Conservation (phyloP, 306 rosid genomes). For the Styphnolobium japonicum region DNA sequence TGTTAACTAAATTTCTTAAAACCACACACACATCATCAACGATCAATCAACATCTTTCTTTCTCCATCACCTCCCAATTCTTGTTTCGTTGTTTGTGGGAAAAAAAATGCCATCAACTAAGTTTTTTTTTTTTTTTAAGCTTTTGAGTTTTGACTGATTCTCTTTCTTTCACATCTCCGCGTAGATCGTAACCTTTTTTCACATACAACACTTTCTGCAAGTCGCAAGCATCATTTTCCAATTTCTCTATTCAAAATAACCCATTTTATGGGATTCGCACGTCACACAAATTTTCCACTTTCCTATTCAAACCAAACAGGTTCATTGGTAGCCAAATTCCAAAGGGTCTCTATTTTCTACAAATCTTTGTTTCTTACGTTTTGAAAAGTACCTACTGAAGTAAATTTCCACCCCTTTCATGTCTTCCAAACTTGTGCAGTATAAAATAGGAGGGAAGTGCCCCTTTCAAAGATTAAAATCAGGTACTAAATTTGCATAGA, state of each 20-base stretch:
- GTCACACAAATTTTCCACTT: background rate
- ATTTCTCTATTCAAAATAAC: slow-evolving; percentile 34
- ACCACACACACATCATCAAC: too few species aligned
- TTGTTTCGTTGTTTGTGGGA: background rate
- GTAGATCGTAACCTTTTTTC: background rate
- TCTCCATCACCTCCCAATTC: background rate
- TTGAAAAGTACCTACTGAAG: slow-evolving; percentile 19
- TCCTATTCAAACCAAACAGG: slow-evolving; percentile 35
- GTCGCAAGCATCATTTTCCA: background rate
- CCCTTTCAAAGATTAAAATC: background rate
- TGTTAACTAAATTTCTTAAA: too few species aligned
- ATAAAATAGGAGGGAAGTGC: slow-evolving; percentile 20
- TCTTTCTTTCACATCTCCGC: slow-evolving; percentile 19
- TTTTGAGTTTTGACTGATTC: slow-evolving; percentile 33
- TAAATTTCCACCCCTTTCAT: slow-evolving; percentile 13
- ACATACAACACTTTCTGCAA: slow-evolving; percentile 27
- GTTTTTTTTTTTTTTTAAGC: background rate
- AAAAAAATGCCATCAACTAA: background rate
- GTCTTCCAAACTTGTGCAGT: slow-evolving; percentile 10
- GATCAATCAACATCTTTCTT: background rate
- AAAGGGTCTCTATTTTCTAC: slow-evolving; percentile 24
- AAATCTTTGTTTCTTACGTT: slow-evolving; percentile 21
- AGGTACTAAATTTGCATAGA: slow-evolving; percentile 5
- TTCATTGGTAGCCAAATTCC: background rate
- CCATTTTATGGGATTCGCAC: slow-evolving; percentile 12